These are phyloP conservation scores for Polytrichum commune DNA, from an alignment of 225 moss, liverwort and hornwort species.

Conservation along the genomic window DNA sequence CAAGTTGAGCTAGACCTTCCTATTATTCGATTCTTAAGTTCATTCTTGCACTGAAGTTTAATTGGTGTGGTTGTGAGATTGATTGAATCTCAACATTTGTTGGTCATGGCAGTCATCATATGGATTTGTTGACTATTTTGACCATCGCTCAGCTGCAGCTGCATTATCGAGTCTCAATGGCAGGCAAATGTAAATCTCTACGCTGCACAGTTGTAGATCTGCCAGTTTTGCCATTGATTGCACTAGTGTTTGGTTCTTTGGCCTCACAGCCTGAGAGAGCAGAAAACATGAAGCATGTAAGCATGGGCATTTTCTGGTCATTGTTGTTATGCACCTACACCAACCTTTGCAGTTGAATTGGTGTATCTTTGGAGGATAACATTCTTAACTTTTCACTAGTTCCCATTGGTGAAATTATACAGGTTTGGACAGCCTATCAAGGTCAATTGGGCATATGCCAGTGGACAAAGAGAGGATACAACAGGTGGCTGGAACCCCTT, in stretches of 20 bases:
- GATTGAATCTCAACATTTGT: too few relatives aligned
- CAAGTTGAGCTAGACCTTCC: too few relatives aligned
- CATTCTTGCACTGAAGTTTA: too few relatives aligned
- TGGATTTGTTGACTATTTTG: constrained; percentile 72
- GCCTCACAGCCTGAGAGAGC: neutral
- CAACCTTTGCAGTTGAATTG: too few relatives aligned
- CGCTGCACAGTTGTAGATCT: neutral
- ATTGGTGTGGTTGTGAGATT: too few relatives aligned
- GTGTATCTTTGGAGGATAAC: neutral
- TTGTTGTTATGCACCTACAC: too few relatives aligned
- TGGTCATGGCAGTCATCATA: too few relatives aligned
- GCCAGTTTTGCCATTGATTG: neutral
- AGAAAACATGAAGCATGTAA: neutral
- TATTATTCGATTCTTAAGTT: too few relatives aligned
- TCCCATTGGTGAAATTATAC: constrained; percentile 1
- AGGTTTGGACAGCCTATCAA: constrained; percentile 98
- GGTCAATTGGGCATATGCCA: constrained; percentile 99
- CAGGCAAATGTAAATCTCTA: constrained; percentile 78
- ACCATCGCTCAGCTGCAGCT: constrained; percentile 89
- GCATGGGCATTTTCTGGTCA: neutral
- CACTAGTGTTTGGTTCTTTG: neutral
- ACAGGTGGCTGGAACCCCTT: constrained; percentile 51
- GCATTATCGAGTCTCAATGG: constrained; percentile 86
- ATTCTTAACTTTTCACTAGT: too few relatives aligned
- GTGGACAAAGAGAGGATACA: constrained; percentile 96